Base-by-base conservation (phyloP, 2,329 filamentous ascomycete species). In the Exserohilum rostratum region DNA sequence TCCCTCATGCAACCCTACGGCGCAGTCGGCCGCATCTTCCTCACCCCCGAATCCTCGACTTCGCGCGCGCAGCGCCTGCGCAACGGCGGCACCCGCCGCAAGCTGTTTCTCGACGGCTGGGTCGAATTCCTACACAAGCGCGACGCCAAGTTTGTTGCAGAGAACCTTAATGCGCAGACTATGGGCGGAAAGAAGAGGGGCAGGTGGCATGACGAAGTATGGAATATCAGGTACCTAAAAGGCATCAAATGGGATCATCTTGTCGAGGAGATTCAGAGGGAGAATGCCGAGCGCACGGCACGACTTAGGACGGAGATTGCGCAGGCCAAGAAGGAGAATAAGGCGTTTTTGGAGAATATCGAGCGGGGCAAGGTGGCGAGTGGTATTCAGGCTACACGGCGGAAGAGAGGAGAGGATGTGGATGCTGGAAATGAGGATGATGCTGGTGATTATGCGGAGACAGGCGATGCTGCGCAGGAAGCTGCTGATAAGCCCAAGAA, bases 181-280 rank as follows among this genome's bases (percentile, higher is more conserved):
- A 90, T 95, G 61, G 90, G 90, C 46, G 91, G 91, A 22, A 93
- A 93, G 78, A 96, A 96, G 78, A 84, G 90, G 11, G 85, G 84
- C 44, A 91, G 90, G 72, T 96, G 93, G 78, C 86, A 90, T 65
- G 91, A 96, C 72, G 91, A 96, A 72, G 83, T 96, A 39, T 96
- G 91, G 91, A 93, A 89, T 66, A 78, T 95, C 59, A 83, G 90
- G 57, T 96, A 96, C 69, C 78, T 96, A 58, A 88, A 85, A 60
- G 90, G 90, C 1, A 93, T 95, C 78, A 95, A 93, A 76, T 96
- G 91, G 91, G 80, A 75, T 43, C 76, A 83, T 65, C 66, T 85
- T 60, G 91, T 89, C 52, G 88, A 90, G 73, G 89, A 93, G 77
- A 92, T 93, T 63, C 83, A 89, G 35, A 84, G 88, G 25, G 91